phyloP scores from a whole-genome alignment of 768 basidiomycete genomes.

The Baorangia bicolor region DNA sequence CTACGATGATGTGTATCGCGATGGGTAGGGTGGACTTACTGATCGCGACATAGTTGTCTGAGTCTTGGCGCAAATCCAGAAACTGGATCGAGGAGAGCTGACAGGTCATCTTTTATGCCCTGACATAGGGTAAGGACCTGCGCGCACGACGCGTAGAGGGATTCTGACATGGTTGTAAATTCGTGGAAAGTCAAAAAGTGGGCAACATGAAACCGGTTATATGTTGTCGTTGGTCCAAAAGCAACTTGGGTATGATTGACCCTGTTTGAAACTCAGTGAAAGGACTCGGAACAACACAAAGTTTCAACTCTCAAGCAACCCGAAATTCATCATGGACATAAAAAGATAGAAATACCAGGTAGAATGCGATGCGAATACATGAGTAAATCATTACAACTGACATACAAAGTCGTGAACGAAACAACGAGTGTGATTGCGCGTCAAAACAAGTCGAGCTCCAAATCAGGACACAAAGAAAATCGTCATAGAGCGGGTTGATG shows the following conservation, averaged over 20 bases:
- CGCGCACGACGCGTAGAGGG: constrained; percentile 63
- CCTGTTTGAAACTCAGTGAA: constrained; percentile 5
- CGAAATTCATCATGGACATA: not conserved
- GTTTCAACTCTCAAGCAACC: no score
- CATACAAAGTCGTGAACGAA: not conserved
- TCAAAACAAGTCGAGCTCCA: not conserved
- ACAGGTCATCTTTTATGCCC: constrained; percentile 53
- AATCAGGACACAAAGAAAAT: not conserved
- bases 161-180: constrained; percentile 27
- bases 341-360: not conserved
- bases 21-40: constrained; percentile 42
- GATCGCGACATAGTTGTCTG: constrained; percentile 48
- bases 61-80: constrained; percentile 71
- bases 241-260: not conserved
- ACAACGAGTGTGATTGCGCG: not conserved
- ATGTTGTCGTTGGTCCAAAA: not conserved
- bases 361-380: not conserved
- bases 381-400: not conserved
- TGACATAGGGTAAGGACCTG: constrained; percentile 64
- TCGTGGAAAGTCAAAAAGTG: not conserved
- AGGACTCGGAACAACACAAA: not conserved
- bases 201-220: not conserved
- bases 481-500: not conserved
- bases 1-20: not conserved
- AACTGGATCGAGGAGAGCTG: constrained; percentile 60